These are phyloP conservation scores for Schwanniomyces pseudopolymorphus DNA, from an alignment of 805 yeast species.

Conservation along the genomic window DNA sequence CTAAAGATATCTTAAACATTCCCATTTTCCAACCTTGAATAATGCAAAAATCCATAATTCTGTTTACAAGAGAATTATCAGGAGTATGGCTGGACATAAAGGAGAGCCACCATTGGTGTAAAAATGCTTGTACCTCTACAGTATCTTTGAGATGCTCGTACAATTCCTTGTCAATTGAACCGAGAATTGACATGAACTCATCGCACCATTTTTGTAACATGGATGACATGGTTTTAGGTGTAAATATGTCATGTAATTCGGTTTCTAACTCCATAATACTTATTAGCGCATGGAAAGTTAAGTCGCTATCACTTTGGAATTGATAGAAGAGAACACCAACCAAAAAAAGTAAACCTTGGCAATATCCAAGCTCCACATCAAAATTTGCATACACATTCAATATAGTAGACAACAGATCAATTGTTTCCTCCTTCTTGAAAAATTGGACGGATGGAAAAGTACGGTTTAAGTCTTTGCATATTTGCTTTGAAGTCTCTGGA, in stretches of 20 bases:
- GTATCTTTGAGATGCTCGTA: slow-evolving; percentile 40
- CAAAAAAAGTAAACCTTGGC: slow-evolving; percentile 65
- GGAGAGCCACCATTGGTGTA: slow-evolving; percentile 68
- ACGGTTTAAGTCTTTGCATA: slow-evolving; percentile 57
- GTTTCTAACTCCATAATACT: slow-evolving; percentile 58
- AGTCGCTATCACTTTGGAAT: slow-evolving; percentile 26
- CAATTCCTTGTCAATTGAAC: slow-evolving; percentile 39
- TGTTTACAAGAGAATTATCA: slow-evolving; percentile 43
- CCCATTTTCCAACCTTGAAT: slow-evolving; percentile 55
- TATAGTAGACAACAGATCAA: slow-evolving; percentile 49
- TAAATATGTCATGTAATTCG: slow-evolving; percentile 51
- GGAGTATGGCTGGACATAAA: slow-evolving; percentile 64
- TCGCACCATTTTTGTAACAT: slow-evolving; percentile 52
- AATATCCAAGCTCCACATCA: slow-evolving; percentile 65
- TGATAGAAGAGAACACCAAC: slow-evolving; percentile 56
- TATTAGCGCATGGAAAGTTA: slow-evolving; percentile 53
- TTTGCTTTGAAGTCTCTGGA: slow-evolving; percentile 40
- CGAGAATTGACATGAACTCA: slow-evolving; percentile 49
- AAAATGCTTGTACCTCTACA: slow-evolving; percentile 46
- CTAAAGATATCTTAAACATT: slow-evolving; percentile 54
- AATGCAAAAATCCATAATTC: slow-evolving; percentile 51
- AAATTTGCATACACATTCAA: slow-evolving; percentile 63
- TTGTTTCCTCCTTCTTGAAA: slow-evolving; percentile 45
- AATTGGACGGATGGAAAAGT: slow-evolving; percentile 57
- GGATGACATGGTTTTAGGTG: slow-evolving; percentile 49